Evolutionary conservation across 1,139 yeast genomes (phyloP), one percentile per base, ranked within the genome.

Genomic region (Williopsis jadinii): DNA sequence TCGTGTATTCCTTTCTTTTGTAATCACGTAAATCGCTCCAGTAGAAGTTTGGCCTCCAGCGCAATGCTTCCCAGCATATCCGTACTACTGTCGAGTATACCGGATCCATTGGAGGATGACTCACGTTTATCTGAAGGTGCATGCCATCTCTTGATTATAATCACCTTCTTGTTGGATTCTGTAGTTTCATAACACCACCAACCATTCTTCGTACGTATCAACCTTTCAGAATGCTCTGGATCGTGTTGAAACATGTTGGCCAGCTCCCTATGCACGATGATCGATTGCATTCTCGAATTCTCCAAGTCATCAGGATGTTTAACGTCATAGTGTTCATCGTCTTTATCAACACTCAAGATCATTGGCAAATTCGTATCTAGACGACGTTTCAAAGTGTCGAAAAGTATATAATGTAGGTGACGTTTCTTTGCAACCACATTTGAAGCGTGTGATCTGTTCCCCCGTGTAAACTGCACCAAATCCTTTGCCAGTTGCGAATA

Each of bases 151-250:
- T 51, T 52, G 9, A 53, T n/a, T 3, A 54, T 50, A 30, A 50
- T 36, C 5, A 51, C 40, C 6, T 39, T 40, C 11, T 47, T 47
- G 3, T 14, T 14, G 0, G 30, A 31, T 4, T 38, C 38, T 5
- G 38, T 34, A 6, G 38, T 27, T 28, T 43, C 43, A 38, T 47
- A 52, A 8, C 51, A 42, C 56, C 57, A 54, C 57, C 58, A 54
- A 1, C 54, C 54, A 37, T 51, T 50, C 26, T 42, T 42, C 5
- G 49, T 47, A 9, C 50, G 38, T 24, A 41, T 41, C n/a, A 54
- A 39, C 31, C 41, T 49, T 33, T 54, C 59, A 3, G 12, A 26
- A n/a, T 39, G 37, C 3, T n/a, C 10, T 26, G 28, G 37, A 12
- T 39, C 41, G 6, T 41, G 9, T 10, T 8, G 24, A 14, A 32